Base-by-base conservation (phyloP, 164 flowering plant species). In the Vitis cinerea region DNA sequence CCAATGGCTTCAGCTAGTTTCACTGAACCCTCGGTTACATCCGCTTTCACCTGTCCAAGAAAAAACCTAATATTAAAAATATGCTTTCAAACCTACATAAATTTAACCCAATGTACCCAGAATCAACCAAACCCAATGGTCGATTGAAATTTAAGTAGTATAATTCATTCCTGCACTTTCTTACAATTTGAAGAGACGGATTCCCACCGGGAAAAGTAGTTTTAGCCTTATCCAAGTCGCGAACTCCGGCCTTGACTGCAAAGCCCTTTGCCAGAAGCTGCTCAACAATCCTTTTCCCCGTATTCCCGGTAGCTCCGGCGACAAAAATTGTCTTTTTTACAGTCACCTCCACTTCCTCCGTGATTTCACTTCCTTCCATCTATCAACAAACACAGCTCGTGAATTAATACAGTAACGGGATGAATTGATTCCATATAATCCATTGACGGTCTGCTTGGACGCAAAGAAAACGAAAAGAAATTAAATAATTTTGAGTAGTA, bases 251-350 rank as follows among this genome's bases (percentile, higher is more conserved):
- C 74, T 91, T 91, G 23, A 94, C 97, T 7, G 76, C 75, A 76
- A 91, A 92, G 31, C 97, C 99, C 72, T 80, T 92, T 0, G 89
- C 87, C 66, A 92, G 79, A 8, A 94, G 81, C 84, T 90, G 93
- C 77, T 90, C 86, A 16, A 94, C 99, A 51, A 92, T 83, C 78
- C 95, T 88, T 73, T 90, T 92, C 8, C 99, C 97, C n/a, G 97
- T 90, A 62, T 63, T 82, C 7, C 99, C 99, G 9, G 97, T 88
- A 0, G 99, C 99, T 16, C 99, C 99, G 4, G 97, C 97, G 14
- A 94, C 99, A 74, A 94, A 92, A 2, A 94, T 74, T 62, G 83
- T 94, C 90, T 82, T 94, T 71, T 68, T 81, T 63, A 60, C 71
- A 30, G 9, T 75, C 54, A 9, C 59, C 57, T 50, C 70, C 50